Evolutionary conservation across 495 filamentous ascomycete species (phyloP), one percentile per base, ranked within the genome.

Genomic region (Lindgomyces ingoldianus): DNA sequence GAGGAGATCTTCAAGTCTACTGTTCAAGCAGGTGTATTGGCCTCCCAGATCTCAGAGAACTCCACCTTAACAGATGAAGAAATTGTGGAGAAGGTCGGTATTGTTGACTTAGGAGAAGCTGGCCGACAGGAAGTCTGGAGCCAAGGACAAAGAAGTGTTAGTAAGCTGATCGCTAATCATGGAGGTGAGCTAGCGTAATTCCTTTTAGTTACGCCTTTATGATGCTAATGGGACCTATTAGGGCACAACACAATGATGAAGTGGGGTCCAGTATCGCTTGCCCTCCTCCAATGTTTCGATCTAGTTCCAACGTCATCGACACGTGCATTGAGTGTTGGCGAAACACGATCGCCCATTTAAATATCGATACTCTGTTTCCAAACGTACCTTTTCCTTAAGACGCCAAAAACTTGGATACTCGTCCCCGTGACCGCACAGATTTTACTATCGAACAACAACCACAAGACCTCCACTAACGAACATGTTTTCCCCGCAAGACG

Each of bases 171-270:
- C 48, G 61, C 61, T 8, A 69, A 66, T 14, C 57, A 71, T 50
- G 69, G 69, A 49, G 69, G 69, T 71, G 25, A 60, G 69, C 36
- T 8, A 18, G 16, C 26, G n/a, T 1, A n/a, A 12, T 39, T 18
- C 11, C 2, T 47, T 49, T 8, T 36, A 4, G 18, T 6, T 52
- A 16, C 41, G 10, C 14, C 3, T 52, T n/a, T 14, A 42, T 62
- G 42, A 51, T 19, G 9, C 10, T 8, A 11, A 49, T 45, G 21
- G 10, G 12, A 21, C 9, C 3, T 1, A n/a, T n/a, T 45, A 71
- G 69, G 57, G 25, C 69, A 71, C 42, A 61, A 68, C 51, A 65
- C 64, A 2, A 71, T 71, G 58, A 68, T 68, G 69, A 71, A 64
- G 29, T 71, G 69, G 69, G 39, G 42, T 1, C 64, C 69, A 11